A percentile compares a stretch with the other conserved stretches of the same genome.
Conservation (phyloP, 1,284 basidiomycete species). For the Pseudozyma thailandica region DNA sequence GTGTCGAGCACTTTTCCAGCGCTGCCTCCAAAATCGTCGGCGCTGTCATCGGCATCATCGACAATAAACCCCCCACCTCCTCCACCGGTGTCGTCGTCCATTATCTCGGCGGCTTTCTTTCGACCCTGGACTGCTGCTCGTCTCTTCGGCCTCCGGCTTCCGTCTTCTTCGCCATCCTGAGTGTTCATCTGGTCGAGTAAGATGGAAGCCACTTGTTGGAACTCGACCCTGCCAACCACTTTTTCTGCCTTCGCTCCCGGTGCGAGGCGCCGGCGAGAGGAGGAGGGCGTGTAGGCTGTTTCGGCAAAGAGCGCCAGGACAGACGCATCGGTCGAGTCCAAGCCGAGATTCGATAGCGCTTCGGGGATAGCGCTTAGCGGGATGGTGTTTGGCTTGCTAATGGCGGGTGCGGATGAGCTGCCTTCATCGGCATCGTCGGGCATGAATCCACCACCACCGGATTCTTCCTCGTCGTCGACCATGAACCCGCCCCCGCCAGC, state of each 20-base stretch:
- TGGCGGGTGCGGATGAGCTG: neutral
- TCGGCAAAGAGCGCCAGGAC: constrained; percentile 48
- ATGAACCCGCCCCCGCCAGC: constrained; percentile 41
- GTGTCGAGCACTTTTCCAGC: constrained; percentile 11
- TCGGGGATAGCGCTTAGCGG: constrained; percentile 48
- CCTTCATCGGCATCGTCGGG: neutral
- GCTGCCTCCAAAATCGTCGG: constrained; percentile 37
- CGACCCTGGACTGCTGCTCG: constrained; percentile 33
- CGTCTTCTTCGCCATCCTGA: constrained; percentile 1
- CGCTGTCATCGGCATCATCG: constrained; percentile 32
- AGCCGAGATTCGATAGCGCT: constrained; percentile 48
- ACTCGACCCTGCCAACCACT: constrained; percentile 49
- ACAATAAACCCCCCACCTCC: constrained; percentile 35
- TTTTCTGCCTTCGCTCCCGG: constrained; percentile 32
- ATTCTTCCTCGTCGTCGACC: constrained; percentile 10
- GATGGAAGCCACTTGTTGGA: constrained; percentile 45
- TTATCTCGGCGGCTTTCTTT: constrained; percentile 21
- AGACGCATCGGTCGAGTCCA: constrained; percentile 35
- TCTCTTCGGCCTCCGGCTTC: constrained; percentile 23
- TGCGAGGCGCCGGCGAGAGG: constrained; percentile 15
- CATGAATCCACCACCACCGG: constrained; percentile 34
- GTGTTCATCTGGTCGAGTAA: constrained; percentile 19
- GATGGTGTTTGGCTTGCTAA: constrained; percentile 23
- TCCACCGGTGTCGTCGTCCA: constrained; percentile 10
- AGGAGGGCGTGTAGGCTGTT: constrained; percentile 31